phyloP scores from a whole-genome alignment of 371 early-diverging fungal genomes.

The Amoeboaphelidium occidentale region DNA sequence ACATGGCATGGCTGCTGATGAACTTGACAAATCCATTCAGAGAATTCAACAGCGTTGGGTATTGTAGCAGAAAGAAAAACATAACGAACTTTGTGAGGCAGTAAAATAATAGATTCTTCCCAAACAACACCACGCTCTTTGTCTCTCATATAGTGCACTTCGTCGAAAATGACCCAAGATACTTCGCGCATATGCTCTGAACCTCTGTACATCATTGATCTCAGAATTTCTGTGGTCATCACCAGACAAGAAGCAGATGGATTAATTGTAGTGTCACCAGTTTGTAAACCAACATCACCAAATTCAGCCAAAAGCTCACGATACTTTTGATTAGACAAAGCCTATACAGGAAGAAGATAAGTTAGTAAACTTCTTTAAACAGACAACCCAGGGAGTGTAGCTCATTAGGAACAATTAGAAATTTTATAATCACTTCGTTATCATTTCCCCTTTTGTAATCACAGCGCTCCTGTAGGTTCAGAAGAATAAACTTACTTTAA shows the following conservation, averaged over 20 bases:
- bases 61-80: slow-evolving; percentile 99
- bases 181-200: slow-evolving; percentile 97
- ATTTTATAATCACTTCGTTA: not conserved
- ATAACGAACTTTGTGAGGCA: slow-evolving; percentile 78
- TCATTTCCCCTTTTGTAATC: too few relatives aligned
- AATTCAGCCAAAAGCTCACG: slow-evolving; percentile 93
- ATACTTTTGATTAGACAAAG: slow-evolving; percentile 98
- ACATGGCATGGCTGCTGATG: slow-evolving; percentile 96
- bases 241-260: slow-evolving; percentile 92
- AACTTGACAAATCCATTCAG: slow-evolving; percentile 93
- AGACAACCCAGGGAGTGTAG: not conserved
- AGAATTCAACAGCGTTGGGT: slow-evolving; percentile 99
- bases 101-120: slow-evolving; percentile 98
- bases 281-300: slow-evolving; percentile 98
- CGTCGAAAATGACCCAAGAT: slow-evolving; percentile 98
- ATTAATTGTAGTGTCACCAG: slow-evolving; percentile 98
- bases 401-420: not conserved
- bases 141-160: slow-evolving; percentile 97
- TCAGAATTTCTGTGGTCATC: slow-evolving; percentile 99
- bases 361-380: not conserved
- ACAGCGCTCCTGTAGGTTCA: too few relatives aligned
- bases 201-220: slow-evolving; percentile 97
- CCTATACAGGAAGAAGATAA: slow-evolving; percentile 19
- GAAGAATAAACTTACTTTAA: slow-evolving; percentile 37
- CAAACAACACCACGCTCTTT: slow-evolving; percentile 94